Evolutionary conservation across 2,329 filamentous ascomycete species (phyloP).

Genomic region (Pestalotiopsis sp.): DNA sequence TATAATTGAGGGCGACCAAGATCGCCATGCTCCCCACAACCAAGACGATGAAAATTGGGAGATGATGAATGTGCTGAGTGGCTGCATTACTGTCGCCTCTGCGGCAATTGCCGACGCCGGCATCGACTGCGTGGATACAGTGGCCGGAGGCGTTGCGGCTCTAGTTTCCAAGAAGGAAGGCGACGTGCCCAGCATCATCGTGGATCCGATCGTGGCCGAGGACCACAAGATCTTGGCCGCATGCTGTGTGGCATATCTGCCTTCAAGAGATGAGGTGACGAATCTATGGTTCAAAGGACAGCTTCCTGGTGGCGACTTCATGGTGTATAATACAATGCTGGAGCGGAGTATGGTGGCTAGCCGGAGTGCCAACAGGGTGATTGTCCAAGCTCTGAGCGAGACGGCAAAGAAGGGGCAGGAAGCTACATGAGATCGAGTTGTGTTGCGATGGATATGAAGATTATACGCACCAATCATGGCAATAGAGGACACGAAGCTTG

Average conservation of each 20-base stretch:
- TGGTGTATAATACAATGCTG: slow-evolving; percentile 43
- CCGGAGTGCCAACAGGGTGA: slow-evolving; percentile 43
- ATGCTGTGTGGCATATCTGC: slow-evolving; percentile 89
- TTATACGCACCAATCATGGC: not conserved
- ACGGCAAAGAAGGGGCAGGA: slow-evolving; percentile 30
- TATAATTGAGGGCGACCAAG: slow-evolving; percentile 90
- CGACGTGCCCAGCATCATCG: slow-evolving; percentile 53
- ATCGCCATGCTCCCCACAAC: slow-evolving; percentile 54
- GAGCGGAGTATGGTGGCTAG: slow-evolving; percentile 45
- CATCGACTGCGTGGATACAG: slow-evolving; percentile 92
- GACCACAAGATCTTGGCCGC: slow-evolving; percentile 77
- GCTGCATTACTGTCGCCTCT: slow-evolving; percentile 91
- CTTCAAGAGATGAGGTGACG: slow-evolving; percentile 85
- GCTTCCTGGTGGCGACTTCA: slow-evolving; percentile 45
- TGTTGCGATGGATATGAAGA: not conserved
- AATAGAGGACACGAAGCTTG: not conserved
- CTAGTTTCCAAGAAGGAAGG: slow-evolving; percentile 55
- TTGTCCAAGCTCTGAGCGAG: slow-evolving; percentile 42
- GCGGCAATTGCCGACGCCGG: slow-evolving; percentile 92
- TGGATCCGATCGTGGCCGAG: slow-evolving; percentile 84
- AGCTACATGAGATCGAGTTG: not conserved
- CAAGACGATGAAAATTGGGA: slow-evolving; percentile 73
- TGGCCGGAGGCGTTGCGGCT: slow-evolving; percentile 87
- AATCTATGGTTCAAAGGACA: slow-evolving; percentile 91
- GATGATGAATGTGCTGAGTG: slow-evolving; percentile 87